These are phyloP conservation scores for Dioscorea dumetorum DNA, from an alignment of 106 monocot genomes.

Conservation along the genomic window DNA sequence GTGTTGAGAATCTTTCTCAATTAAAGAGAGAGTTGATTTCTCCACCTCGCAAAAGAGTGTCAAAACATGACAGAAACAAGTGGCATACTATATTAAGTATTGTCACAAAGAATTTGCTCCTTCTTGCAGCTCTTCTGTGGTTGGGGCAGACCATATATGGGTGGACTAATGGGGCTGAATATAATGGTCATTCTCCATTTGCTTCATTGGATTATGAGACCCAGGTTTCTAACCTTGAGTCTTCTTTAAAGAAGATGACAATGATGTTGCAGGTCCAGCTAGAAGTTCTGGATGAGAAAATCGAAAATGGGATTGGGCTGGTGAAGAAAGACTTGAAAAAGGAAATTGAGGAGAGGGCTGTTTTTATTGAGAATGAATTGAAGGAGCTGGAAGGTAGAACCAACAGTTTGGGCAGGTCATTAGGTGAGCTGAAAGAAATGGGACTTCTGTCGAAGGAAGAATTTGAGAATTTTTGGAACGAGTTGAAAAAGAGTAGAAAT, in stretches of 20 bases:
- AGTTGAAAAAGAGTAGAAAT: constrained; percentile 19
- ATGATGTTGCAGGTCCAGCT: constrained; percentile 87
- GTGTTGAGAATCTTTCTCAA: constrained; percentile 26
- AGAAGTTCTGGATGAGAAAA: constrained; percentile 67
- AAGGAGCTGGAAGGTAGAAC: constrained; percentile 38
- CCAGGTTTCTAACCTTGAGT: constrained; percentile 65
- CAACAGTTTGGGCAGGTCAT: constrained; percentile 39
- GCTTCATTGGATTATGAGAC: constrained; percentile 46
- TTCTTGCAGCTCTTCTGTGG: constrained; percentile 55
- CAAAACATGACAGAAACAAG: constrained; percentile 33
- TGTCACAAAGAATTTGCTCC: constrained; percentile 45
- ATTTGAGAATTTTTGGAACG: constrained; percentile 30
- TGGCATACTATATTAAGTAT: constrained; percentile 66
- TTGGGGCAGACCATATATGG: constrained; percentile 51
- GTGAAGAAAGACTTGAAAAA: constrained; percentile 24
- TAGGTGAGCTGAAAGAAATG: constrained; percentile 34
- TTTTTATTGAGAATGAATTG: constrained; percentile 36
- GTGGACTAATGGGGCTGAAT: constrained; percentile 27
- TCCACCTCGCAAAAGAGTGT: constrained; percentile 32
- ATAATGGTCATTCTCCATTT: constrained; percentile 20
- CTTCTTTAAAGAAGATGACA: constrained; percentile 56
- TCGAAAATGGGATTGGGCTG: constrained; percentile 36
- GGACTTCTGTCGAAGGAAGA: constrained; percentile 44
- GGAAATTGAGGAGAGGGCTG: constrained; percentile 43
- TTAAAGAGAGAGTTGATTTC: constrained; percentile 27